Conservation (phyloP, 495 filamentous ascomycete genomes). For the Pyrenopolyporus hunteri region DNA sequence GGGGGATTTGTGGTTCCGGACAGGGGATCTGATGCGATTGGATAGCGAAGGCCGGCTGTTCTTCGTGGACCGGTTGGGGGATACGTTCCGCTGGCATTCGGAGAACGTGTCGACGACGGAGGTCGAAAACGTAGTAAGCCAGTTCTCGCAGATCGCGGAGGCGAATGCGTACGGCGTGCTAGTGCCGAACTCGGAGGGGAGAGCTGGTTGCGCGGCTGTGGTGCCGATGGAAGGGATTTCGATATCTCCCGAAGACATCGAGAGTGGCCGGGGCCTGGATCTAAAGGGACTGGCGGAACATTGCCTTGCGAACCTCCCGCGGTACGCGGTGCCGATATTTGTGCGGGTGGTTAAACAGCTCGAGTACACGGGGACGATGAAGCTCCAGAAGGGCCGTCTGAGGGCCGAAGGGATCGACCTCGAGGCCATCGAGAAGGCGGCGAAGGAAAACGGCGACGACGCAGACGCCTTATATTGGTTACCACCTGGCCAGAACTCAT, state of each 20-base stretch:
- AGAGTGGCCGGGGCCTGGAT: conserved; percentile 19
- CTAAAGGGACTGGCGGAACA: conserved; percentile 44
- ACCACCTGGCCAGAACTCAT: conserved; percentile 53
- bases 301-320: conserved; percentile 63
- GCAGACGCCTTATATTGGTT: conserved; percentile 61
- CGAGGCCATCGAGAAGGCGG: conserved; percentile 46
- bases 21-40: conserved; percentile 72
- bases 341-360: conserved; percentile 64
- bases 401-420: conserved; percentile 73
- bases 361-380: conserved; percentile 76
- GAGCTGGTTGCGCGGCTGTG: conserved; percentile 71
- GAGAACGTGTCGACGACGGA: conserved; percentile 84
- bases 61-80: conserved; percentile 77
- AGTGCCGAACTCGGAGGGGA: conserved; percentile 71
- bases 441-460: conserved; percentile 57
- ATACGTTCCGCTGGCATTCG: conserved; percentile 83
- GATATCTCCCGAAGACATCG: conserved; percentile 13
- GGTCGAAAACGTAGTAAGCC: conserved; percentile 68
- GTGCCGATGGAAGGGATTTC: conserved; percentile 48
- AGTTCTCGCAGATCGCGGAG: conserved; percentile 68
- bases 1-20: conserved; percentile 76
- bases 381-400: conserved; percentile 80
- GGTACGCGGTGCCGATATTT: conserved; percentile 80
- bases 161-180: conserved; percentile 82
- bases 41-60: conserved; percentile 71